Percentiles rank a stretch among this genome's conserved stretches.
Conservation (phyloP, 345 rosid species). For the Rhizophora apiculata region DNA sequence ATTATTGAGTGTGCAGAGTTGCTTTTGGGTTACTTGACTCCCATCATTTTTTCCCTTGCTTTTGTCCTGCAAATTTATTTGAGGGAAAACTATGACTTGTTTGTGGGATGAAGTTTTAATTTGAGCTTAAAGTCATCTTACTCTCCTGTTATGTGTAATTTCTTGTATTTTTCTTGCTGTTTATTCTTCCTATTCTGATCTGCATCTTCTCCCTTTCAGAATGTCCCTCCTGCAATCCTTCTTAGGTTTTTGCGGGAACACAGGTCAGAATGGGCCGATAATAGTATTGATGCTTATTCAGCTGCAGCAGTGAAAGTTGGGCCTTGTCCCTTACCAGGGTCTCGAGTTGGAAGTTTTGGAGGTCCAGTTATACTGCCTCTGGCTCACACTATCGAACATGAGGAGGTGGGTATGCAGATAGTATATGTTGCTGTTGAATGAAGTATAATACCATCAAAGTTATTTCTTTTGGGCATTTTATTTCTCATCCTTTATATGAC, state of each 20-base stretch:
- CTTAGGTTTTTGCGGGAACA: slow-evolving; percentile 96
- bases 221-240: slow-evolving; percentile 95
- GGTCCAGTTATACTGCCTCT: slow-evolving; percentile 94
- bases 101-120: no score
- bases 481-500: not conserved
- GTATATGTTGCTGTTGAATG: not conserved
- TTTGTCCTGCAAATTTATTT: no score
- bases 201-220: slow-evolving; percentile 40
- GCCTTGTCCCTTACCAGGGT: slow-evolving; percentile 76
- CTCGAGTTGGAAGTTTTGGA: slow-evolving; percentile 84
- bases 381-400: slow-evolving; percentile 93
- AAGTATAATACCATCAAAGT: not conserved
- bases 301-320: slow-evolving; percentile 97
- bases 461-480: not conserved
- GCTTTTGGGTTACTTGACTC: no score
- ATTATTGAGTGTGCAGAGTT: no score
- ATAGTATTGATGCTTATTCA: slow-evolving; percentile 85
- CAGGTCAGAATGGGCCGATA: slow-evolving; percentile 99
- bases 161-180: not conserved
- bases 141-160: not conserved
- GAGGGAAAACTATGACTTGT: no score
- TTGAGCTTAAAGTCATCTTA: not conserved
- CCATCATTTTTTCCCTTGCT: no score
- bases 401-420: slow-evolving; percentile 61
- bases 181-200: slow-evolving; percentile 1